Base-by-base conservation (phyloP, 148 eudicot species). In the Diospyros lotus region DNA sequence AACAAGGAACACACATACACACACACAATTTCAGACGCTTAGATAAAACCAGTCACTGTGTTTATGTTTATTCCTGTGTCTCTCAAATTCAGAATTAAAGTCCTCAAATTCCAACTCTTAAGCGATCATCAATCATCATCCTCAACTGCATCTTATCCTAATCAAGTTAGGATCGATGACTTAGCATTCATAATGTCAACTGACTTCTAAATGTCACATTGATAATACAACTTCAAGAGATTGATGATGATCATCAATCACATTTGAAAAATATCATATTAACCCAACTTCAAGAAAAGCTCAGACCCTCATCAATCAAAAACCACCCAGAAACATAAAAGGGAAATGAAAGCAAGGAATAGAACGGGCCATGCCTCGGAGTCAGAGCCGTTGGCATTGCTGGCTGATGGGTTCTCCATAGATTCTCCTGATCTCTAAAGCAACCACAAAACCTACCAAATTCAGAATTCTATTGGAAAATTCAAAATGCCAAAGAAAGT, bases 351-450 rank as follows among this genome's bases (percentile, higher is more conserved):
- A 54, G 3, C 38, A 56, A 76, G 28, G 28, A 28, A 28, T 28
- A 28, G 28, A 28, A 42, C 53, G 4, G 54, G 66, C 18, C 39
- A 63, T 70, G 83, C 89, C 87, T 90, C 80, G 53, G 66, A 18
- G 44, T 73, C 71, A 71, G 50, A 65, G 44, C 28, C 60, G 12
- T 46, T 4, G 45, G 50, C 75, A 60, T 67, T 82, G 82, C 68
- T 76, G 41, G 73, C 63, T 44, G 73, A 64, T 79, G 73, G 69
- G 74, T 71, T 75, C 74, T 85, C 87, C 89, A 86, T 86, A 72
- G 40, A 62, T 75, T 77, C 78, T 18, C 56, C 38, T 8, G 83
- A 82, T 79, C 46, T 73, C 80, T 85, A 43, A 38, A 10, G 3
- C 39, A 67, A 63, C 63, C 74, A 76, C 75, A 62, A 60, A 51